Evolutionary conservation across 805 yeast species (phyloP).

Genomic region (Suhomyces canberraensis): DNA sequence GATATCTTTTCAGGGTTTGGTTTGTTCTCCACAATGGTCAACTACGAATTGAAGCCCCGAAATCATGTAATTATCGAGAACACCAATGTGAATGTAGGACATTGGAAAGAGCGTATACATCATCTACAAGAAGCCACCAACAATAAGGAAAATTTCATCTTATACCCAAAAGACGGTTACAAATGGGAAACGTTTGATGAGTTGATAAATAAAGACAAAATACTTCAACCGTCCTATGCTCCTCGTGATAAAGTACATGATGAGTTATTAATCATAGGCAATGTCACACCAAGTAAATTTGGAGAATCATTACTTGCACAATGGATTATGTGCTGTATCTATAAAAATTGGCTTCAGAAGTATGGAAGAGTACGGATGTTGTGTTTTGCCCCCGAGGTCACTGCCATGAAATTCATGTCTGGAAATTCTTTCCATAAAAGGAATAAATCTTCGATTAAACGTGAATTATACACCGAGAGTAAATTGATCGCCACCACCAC

Average conservation of each 20-base stretch:
- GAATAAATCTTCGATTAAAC: constrained; percentile 59
- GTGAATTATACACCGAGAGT: constrained; percentile 61
- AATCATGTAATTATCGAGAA: constrained; percentile 64
- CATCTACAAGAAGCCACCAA: constrained; percentile 20
- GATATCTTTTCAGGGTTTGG: constrained; percentile 63
- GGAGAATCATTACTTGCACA: constrained; percentile 74
- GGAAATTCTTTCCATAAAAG: constrained; percentile 50
- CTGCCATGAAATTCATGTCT: constrained; percentile 58
- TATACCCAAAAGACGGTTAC: constrained; percentile 51
- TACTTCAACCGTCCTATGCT: constrained; percentile 28
- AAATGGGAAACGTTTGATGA: constrained; percentile 60
- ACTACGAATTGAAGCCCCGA: constrained; percentile 57
- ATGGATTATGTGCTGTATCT: constrained; percentile 65
- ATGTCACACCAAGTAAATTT: constrained; percentile 46
- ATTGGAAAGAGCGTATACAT: constrained; percentile 28
- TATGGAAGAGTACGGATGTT: constrained; percentile 74
- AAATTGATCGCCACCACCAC: constrained; percentile 50
- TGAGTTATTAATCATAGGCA: constrained; percentile 56
- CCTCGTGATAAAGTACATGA: constrained; percentile 45
- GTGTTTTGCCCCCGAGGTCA: constrained; percentile 58
- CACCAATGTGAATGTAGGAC: constrained; percentile 23
- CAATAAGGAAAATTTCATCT: constrained; percentile 30
- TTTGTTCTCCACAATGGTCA: constrained; percentile 58
- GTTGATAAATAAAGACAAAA: constrained; percentile 44
- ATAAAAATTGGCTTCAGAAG: constrained; percentile 70